Base-by-base conservation (phyloP, 1,284 basidiomycete genomes). In the Austroboletus novae-zelandiae region DNA sequence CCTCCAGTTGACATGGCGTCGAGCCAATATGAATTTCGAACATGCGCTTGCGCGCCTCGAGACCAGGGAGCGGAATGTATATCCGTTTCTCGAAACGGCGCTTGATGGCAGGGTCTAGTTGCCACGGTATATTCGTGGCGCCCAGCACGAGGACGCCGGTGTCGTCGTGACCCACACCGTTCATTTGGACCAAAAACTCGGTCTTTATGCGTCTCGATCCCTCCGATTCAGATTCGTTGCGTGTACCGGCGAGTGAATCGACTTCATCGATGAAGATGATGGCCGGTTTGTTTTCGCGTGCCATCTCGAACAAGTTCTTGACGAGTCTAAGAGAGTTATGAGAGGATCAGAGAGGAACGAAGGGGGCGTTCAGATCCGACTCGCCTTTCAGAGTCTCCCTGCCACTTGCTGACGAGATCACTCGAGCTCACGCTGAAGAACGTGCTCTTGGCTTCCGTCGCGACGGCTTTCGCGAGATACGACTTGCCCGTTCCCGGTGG, bases 251-350 rank as follows among this genome's bases (percentile, higher is more conserved):
- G 47, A 99, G 77, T 15, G 95, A 98, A 71, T 99, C 96, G 40
- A 99, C 93, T 68, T 99, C 96, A 69, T 99, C 96, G 64, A 99
- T 94, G 68, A 99, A 99, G 69, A 99, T 98, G 71, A 99, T 99
- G 5, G 94, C 86, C 2, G 96, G 96, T 68, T 98, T 98, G 57
- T 86, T 85, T 71, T 99, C 96, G 54, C 96, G 83, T 1, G 96
- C 97, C 81, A 99, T 91, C 59, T 92, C 85, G 67, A 99, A 99
- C 36, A 99, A 80, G 68, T 98, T 94, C 71, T 94, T 96, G 45
- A 99, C 96, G 55, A 98, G 78, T 62, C 94, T 96, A 34, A 42
- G 25, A 15, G 35, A 35, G 9, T 20, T 10, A 29, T n/a, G n/a
- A 31, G 20, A 25, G 35, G 11, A 32, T 36, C 30, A 37, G 25